Percentiles rank a stretch among this genome's conserved stretches.
phyloP scores from a whole-genome alignment of 192 early-diverging fungal species.

The Jimgerdemannia flammicorona region DNA sequence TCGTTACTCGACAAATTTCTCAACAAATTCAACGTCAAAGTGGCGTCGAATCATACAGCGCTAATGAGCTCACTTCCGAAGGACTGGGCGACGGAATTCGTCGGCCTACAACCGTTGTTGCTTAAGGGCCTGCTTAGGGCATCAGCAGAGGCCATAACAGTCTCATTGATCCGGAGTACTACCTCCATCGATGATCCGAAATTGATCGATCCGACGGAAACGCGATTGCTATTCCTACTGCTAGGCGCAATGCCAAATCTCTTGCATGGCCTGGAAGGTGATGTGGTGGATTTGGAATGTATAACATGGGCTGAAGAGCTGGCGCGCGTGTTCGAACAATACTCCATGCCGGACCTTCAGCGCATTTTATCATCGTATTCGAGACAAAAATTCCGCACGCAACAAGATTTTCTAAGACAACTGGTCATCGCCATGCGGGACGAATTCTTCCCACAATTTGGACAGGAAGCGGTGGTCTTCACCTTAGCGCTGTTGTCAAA shows the following conservation, averaged over 20 bases:
- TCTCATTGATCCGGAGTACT: conserved; percentile 56
- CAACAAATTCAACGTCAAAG: conserved; percentile 41
- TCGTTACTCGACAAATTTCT: conserved; percentile 61
- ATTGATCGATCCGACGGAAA: conserved; percentile 58
- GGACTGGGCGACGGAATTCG: conserved; percentile 74
- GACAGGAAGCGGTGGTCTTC: conserved; percentile 57
- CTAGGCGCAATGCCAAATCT: conserved; percentile 68
- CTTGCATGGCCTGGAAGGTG: conserved; percentile 61
- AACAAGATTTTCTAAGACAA: conserved; percentile 76
- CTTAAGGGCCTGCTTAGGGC: conserved; percentile 65
- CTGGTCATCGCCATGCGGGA: conserved; percentile 56
- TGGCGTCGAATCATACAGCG: neutral
- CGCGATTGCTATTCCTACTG: conserved; percentile 57
- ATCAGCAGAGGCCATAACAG: conserved; percentile 47
- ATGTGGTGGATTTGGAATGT: conserved; percentile 40
- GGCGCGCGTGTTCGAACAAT: conserved; percentile 42
- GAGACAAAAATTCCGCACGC: conserved; percentile 58
- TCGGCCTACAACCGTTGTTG: conserved; percentile 70
- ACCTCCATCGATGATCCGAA: conserved; percentile 48
- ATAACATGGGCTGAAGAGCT: conserved; percentile 48
- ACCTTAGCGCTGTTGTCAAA: conserved; percentile 62
- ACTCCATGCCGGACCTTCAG: conserved; percentile 42
- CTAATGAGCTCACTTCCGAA: conserved; percentile 46
- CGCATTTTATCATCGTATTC: conserved; percentile 56
- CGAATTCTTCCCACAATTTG: conserved; percentile 56